Percentiles rank a stretch among this genome's conserved stretches.
These are phyloP conservation scores for Dovyalis caffra DNA, from an alignment of 345 rosid species.

Conservation along the genomic window DNA sequence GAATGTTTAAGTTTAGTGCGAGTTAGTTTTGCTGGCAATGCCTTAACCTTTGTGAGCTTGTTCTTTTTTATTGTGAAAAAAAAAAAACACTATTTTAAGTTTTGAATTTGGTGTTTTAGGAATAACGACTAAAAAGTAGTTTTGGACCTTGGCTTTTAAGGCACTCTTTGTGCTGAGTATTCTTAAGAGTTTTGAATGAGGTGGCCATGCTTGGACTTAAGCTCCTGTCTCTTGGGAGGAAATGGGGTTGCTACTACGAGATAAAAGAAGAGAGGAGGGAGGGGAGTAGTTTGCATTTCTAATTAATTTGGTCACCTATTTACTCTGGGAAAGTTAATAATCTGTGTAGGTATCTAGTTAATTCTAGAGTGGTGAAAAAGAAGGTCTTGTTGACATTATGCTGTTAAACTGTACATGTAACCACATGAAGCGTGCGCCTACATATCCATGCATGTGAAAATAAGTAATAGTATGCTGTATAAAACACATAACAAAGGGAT, in stretches of 20 bases:
- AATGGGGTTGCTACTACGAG: neutral
- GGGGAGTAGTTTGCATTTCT: neutral
- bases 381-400: neutral
- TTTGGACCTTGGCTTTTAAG: neutral
- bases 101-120: neutral
- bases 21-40: neutral
- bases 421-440: neutral
- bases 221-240: neutral
- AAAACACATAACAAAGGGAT: neutral
- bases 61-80: neutral
- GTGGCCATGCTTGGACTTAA: neutral
- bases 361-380: neutral
- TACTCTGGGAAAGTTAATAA: neutral
- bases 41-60: neutral
- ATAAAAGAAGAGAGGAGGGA: neutral
- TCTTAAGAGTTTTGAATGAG: neutral
- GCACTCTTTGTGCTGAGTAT: neutral
- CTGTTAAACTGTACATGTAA: neutral
- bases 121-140: neutral
- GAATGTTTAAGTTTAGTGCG: neutral
- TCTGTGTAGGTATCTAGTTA: neutral
- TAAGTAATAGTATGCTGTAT: neutral
- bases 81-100: neutral
- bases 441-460: neutral
- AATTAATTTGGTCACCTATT: neutral